These are phyloP conservation scores for Phenoliferia sp. DNA, from an alignment of 1,284 basidiomycete genomes.

Conservation along the genomic window DNA sequence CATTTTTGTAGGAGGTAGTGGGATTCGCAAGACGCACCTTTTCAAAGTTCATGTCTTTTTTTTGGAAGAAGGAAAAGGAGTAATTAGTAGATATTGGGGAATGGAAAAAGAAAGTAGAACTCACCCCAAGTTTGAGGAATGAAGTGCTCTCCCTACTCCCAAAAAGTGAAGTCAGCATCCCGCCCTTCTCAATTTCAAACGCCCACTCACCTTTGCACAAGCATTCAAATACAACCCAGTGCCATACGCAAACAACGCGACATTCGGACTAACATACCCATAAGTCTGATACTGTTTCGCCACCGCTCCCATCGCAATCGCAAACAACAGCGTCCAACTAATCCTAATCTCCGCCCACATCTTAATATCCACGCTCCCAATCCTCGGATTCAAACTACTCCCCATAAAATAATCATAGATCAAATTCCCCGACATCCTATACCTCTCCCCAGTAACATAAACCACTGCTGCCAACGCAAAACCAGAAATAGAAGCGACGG, in stretches of 20 bases:
- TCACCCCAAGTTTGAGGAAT: slow-evolving; percentile 94
- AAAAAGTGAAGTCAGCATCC: too few species aligned
- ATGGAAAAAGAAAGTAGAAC: too few species aligned
- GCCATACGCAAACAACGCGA: slow-evolving; percentile 93
- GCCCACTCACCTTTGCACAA: slow-evolving; percentile 49
- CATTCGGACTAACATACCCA: slow-evolving; percentile 92
- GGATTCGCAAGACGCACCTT: slow-evolving; percentile 49
- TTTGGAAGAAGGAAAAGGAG: too few species aligned
- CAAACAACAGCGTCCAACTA: slow-evolving; percentile 94
- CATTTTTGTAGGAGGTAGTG: not conserved
- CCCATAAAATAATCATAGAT: slow-evolving; percentile 94
- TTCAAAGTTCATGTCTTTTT: slow-evolving; percentile 88
- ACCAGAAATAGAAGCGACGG: slow-evolving; percentile 87
- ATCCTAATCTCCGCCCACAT: slow-evolving; percentile 98
- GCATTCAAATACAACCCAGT: slow-evolving; percentile 97
- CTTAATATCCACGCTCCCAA: slow-evolving; percentile 91
- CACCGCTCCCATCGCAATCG: slow-evolving; percentile 83
- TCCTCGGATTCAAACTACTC: slow-evolving; percentile 84
- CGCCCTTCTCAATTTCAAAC: not conserved
- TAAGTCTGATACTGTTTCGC: slow-evolving; percentile 92
- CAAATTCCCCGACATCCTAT: slow-evolving; percentile 89
- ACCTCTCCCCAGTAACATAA: slow-evolving; percentile 72
- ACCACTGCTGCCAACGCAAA: slow-evolving; percentile 73
- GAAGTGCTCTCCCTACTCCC: slow-evolving; percentile 64
- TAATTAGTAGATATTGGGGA: too few species aligned